Evolutionary conservation across 192 early-diverging fungal genomes (phyloP).

Genomic region (Coemansia sp.): DNA sequence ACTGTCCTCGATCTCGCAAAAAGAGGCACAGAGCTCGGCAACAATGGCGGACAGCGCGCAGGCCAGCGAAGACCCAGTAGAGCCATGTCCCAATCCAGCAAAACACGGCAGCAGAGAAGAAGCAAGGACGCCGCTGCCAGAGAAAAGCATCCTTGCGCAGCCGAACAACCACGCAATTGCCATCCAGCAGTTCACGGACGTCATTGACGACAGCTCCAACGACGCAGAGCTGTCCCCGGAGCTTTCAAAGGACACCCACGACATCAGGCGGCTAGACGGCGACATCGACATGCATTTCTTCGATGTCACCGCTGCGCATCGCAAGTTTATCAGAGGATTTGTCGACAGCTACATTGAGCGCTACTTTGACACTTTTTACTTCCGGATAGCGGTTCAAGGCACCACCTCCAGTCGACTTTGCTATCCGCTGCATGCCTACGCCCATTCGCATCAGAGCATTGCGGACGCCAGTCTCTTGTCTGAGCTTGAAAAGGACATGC

Average conservation of each 20-base stretch:
- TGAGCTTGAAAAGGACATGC: constrained; percentile 25
- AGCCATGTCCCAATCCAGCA: neutral
- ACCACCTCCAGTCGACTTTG: constrained; percentile 10
- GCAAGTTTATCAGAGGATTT: constrained; percentile 37
- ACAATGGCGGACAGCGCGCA: neutral
- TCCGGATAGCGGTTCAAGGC: constrained; percentile 14
- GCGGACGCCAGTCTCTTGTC: constrained; percentile 11
- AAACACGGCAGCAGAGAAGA: neutral
- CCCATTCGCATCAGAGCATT: constrained; percentile 3
- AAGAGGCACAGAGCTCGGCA: neutral
- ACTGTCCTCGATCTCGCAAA: neutral
- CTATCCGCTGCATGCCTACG: neutral
- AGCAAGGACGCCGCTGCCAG: neutral
- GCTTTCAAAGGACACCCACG: constrained; percentile 25
- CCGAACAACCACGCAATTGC: neutral
- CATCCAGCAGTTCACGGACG: neutral
- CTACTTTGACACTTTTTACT: constrained; percentile 40
- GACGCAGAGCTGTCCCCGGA: constrained; percentile 26
- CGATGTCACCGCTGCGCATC: constrained; percentile 17
- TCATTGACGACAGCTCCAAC: constrained; percentile 7
- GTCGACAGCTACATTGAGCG: constrained; percentile 35
- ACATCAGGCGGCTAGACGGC: constrained; percentile 35
- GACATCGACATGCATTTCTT: constrained; percentile 41
- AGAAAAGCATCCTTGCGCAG: neutral
- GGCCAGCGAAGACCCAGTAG: neutral